Percentiles rank a stretch among this genome's conserved stretches.
These are phyloP conservation scores for Fusarium continuum DNA, from an alignment of 2,329 filamentous ascomycete genomes.

Conservation along the genomic window DNA sequence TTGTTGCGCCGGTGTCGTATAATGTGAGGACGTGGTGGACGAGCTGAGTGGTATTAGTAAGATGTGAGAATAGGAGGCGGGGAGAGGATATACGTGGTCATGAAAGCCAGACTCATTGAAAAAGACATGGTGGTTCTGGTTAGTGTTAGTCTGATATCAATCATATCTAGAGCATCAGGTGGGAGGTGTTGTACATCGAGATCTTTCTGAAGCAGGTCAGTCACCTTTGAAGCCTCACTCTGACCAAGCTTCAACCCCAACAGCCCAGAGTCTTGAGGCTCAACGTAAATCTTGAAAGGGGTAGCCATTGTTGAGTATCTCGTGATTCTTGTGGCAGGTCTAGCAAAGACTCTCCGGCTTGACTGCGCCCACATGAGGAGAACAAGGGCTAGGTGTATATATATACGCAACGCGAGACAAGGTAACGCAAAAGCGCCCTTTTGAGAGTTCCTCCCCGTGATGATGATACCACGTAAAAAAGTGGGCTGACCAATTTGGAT, in stretches of 20 bases:
- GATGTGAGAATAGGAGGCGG: neutral
- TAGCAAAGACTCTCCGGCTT: slow-evolving; percentile 20
- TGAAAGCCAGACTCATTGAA: slow-evolving; percentile 82
- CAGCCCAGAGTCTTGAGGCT: slow-evolving; percentile 60
- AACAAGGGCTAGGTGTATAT: neutral
- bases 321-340: slow-evolving; percentile 2
- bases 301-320: slow-evolving; percentile 54
- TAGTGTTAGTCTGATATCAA: neutral
- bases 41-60: slow-evolving; percentile 55
- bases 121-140: slow-evolving; percentile 73
- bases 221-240: slow-evolving; percentile 69
- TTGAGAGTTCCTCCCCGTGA: too few species aligned
- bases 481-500: slow-evolving; percentile 24
- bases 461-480: slow-evolving; percentile 12
- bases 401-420: neutral
- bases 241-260: slow-evolving; percentile 58
- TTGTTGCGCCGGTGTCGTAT: slow-evolving; percentile 76
- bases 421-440: neutral
- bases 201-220: slow-evolving; percentile 78
- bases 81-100: slow-evolving; percentile 69
- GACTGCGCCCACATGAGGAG: slow-evolving; percentile 25
- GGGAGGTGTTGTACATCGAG: slow-evolving; percentile 60
- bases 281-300: slow-evolving; percentile 58
- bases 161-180: neutral
- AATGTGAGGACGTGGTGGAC: slow-evolving; percentile 79